Conservation (phyloP, 257 asterid genomes). For the Solanum chiquidenum region DNA sequence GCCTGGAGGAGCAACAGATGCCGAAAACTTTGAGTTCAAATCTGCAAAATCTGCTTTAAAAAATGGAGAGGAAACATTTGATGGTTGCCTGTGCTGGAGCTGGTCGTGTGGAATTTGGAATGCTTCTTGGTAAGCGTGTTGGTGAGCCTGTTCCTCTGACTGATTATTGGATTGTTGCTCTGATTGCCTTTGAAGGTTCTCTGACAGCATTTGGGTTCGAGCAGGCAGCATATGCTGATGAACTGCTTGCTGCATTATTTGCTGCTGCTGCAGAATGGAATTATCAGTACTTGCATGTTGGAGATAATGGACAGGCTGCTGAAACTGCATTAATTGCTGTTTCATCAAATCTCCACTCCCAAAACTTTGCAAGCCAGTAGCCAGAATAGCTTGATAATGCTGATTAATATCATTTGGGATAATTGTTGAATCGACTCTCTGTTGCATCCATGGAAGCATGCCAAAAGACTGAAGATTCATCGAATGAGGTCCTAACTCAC, state of each 20-base stretch:
- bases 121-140: slow-evolving; percentile 47
- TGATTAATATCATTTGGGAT: slow-evolving; percentile 56
- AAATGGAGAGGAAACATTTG: slow-evolving; percentile 56
- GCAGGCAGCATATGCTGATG: slow-evolving; percentile 44
- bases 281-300: slow-evolving; percentile 48
- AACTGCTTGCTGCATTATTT: slow-evolving; percentile 31
- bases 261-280: slow-evolving; percentile 39
- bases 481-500: slow-evolving; percentile 64
- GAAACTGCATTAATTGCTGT: slow-evolving; percentile 63
- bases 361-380: slow-evolving; percentile 53
- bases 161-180: slow-evolving; percentile 46
- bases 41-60: slow-evolving; percentile 46
- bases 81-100: slow-evolving; percentile 56
- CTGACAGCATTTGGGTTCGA: slow-evolving; percentile 56
- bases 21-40: slow-evolving; percentile 36
- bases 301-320: slow-evolving; percentile 65
- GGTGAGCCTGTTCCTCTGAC: slow-evolving; percentile 33
- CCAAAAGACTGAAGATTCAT: slow-evolving; percentile 58
- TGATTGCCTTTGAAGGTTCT: slow-evolving; percentile 45
- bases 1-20: slow-evolving; percentile 36
- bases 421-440: slow-evolving; percentile 58
- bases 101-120: slow-evolving; percentile 48
- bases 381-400: slow-evolving; percentile 77
- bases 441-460: slow-evolving; percentile 82
- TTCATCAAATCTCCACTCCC: slow-evolving; percentile 54